phyloP scores from a whole-genome alignment of 2,329 filamentous ascomycete genomes.

The Zymoseptoria passerinii region DNA sequence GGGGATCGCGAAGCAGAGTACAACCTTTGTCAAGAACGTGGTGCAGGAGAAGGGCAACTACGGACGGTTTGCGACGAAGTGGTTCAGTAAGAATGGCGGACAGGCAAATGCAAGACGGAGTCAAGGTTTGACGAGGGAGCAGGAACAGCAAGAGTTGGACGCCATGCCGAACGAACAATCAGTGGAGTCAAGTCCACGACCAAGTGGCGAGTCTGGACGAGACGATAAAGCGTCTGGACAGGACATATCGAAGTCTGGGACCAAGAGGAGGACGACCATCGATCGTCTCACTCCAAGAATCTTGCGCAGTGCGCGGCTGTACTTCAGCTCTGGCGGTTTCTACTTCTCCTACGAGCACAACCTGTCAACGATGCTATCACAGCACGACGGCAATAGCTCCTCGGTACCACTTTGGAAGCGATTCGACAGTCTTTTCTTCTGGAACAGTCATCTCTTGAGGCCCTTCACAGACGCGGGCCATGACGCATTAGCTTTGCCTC shows the following conservation, averaged over 20 bases:
- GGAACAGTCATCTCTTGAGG: conserved; percentile 70
- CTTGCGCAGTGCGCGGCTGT: conserved; percentile 70
- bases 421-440: conserved; percentile 70
- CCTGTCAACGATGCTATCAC: conserved; percentile 59
- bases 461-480: conserved; percentile 69
- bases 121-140: conserved; percentile 45
- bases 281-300: conserved; percentile 68
- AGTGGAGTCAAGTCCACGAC: not conserved
- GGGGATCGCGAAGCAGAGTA: conserved; percentile 33
- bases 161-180: conserved; percentile 15
- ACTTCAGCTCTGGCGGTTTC: conserved; percentile 77
- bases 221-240: not conserved
- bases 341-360: conserved; percentile 95
- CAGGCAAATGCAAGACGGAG: conserved; percentile 60
- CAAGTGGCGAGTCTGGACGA: not conserved
- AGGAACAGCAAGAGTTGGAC: conserved; percentile 28
- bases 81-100: conserved; percentile 85
- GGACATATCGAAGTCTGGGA: not conserved
- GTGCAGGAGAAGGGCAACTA: conserved; percentile 76
- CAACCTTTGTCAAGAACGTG: conserved; percentile 78
- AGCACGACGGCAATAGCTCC: conserved; percentile 32
- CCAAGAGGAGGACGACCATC: conserved; percentile 15
- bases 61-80: conserved; percentile 78
- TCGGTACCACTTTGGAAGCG: conserved; percentile 59
- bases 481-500: conserved; percentile 62